Evolutionary conservation across 352 stramenopile genomes (phyloP), one percentile per base, ranked within the genome.

Genomic region (Plasmopara halstedii): DNA sequence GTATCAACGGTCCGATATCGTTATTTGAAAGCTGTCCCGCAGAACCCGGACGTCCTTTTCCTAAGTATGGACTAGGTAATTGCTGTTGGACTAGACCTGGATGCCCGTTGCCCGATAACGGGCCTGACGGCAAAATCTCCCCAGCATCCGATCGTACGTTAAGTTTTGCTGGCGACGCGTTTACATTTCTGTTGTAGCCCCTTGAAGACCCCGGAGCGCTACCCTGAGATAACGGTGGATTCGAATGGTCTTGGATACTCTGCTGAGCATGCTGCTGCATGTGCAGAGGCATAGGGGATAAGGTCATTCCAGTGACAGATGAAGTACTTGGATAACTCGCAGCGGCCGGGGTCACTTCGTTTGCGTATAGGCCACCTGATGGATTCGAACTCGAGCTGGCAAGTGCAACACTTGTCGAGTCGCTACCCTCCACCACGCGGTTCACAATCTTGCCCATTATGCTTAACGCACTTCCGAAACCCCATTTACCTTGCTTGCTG

Each of bases 361-460:
- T 67, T 6, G 59, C 62, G 44, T 62, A 70, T 22, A 70, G 47
- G 8, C 56, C 64, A 40, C 56, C 53, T 0, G 58, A 34, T 38
- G 45, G 48, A 3, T 37, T 43, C 7, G 56, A 33, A 10, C n/a
- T 55, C 5, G 59, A 29, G 18, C 18, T 40, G 5, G 47, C 14
- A 20, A 46, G 2, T 6, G 51, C 25, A 33, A 46, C 45, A 14
- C 49, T 33, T 19, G 32, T 53, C 3, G 66, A 64, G 43, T 92
- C 80, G 20, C 47, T 83, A 14, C 80, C 80, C 62, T 92, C 80
- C 14, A 92, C 80, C 1, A 92, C 78, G 26, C 80, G 74, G 42
- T 86, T 92, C 41, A 92, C 80, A 31, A 92, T 87, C 52, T 92
- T 92, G 21, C 80, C 80, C 77, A 92, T 87, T 19, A 89, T 89